A percentile compares a stretch with the other conserved stretches of the same genome.
Conservation (phyloP, 345 rosid genomes). For the Combretum micranthum region DNA sequence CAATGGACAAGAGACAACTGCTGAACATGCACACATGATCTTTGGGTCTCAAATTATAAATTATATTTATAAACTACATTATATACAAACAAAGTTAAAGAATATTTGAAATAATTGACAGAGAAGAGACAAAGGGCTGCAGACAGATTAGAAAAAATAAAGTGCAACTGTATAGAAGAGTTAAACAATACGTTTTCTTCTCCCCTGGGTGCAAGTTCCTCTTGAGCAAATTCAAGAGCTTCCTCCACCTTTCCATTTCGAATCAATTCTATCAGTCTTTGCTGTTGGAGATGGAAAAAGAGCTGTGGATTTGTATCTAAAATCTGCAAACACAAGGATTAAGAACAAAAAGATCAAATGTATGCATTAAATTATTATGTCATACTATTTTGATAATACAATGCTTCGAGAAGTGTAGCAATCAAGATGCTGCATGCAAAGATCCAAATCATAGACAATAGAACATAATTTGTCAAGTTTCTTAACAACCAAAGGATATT, state of each 20-base stretch:
- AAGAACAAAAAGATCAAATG: background rate
- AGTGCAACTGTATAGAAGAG: background rate
- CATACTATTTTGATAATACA: no score
- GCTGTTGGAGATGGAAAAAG: conserved; percentile 99
- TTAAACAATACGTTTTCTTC: conserved; percentile 66
- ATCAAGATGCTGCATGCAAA: no score
- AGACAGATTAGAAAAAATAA: background rate
- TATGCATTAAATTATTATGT: no score
- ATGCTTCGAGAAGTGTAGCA: no score
- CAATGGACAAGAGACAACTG: background rate
- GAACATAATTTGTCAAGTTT: no score
- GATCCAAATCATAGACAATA: no score
- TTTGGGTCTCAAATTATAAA: background rate
- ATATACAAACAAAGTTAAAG: background rate
- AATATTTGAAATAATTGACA: background rate
- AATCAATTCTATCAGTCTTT: conserved; percentile 89
- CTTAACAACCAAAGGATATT: no score
- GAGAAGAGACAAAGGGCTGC: conserved; percentile 1
- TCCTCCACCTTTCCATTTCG: conserved; percentile 87
- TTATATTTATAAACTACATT: background rate
- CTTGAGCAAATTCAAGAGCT: conserved; percentile 98
- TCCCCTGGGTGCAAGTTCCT: conserved; percentile 97
- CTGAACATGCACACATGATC: background rate
- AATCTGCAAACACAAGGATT: conserved; percentile 42
- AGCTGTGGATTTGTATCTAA: conserved; percentile 90